Percentiles rank a stretch among this genome's conserved stretches.
phyloP scores from a whole-genome alignment of 768 basidiomycete species.

The Russula foetens region DNA sequence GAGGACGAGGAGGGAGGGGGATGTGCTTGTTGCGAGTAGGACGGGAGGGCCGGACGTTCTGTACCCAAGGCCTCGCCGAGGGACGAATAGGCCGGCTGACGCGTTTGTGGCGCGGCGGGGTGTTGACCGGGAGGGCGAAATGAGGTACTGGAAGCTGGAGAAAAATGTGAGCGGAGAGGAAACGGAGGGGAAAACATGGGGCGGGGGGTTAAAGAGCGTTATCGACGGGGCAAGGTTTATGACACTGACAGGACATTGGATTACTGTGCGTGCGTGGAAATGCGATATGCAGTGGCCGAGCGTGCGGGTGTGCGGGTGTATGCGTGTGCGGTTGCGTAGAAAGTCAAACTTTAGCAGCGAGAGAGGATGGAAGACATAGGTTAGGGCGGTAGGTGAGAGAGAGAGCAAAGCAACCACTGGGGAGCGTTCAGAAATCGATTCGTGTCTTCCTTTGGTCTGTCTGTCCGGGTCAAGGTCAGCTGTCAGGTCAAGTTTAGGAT shows the following conservation, averaged over 20 bases:
- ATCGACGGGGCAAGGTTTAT: conserved; percentile 11
- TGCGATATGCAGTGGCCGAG: background rate
- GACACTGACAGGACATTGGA: conserved; percentile 21
- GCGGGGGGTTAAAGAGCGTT: background rate
- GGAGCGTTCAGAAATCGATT: background rate
- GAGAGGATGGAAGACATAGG: conserved; percentile 14
- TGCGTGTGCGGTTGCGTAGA: background rate
- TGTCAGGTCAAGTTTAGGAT: background rate
- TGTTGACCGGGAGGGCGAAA: conserved; percentile 9
- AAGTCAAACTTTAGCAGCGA: conserved; percentile 2
- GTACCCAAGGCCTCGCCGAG: conserved; percentile 22
- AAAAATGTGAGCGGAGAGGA: conserved; percentile 15
- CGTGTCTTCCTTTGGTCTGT: background rate
- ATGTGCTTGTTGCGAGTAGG: conserved; percentile 17
- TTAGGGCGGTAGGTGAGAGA: background rate
- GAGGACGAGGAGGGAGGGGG: conserved; percentile 7
- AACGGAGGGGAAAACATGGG: conserved; percentile 13
- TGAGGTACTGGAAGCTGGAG: conserved; percentile 15
- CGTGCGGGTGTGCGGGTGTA: background rate
- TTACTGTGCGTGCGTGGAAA: conserved; percentile 10
- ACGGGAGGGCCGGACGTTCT: conserved; percentile 5
- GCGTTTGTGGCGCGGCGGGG: conserved; percentile 14
- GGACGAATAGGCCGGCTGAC: conserved; percentile 20
- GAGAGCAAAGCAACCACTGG: background rate
- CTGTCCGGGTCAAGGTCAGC: background rate